Base-by-base conservation (phyloP, 805 yeast genomes). In the Candida mattraensis region DNA sequence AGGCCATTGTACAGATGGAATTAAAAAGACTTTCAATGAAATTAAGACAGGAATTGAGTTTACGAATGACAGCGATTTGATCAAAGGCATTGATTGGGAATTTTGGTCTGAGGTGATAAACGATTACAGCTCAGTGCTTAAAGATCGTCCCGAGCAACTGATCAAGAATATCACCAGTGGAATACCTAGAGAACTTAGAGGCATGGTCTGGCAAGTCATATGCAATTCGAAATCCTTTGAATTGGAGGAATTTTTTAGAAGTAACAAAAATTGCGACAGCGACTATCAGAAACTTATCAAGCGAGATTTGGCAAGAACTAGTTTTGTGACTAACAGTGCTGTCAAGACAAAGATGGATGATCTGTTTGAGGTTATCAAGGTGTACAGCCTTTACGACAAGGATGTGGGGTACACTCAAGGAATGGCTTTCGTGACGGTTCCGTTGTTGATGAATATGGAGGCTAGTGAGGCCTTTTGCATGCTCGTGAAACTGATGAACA, bases 351-450 rank as follows among this genome's bases (percentile, higher is more conserved):
- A 80, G 50, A 64, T 71, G 9, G 80, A 75, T 21, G 79, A 86
- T 32, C 64, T 93, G 22, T 84, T 69, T 53, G 78, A 80, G 38
- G 80, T 93, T 18, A 74, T 93, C 44, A 85, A 84, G 53, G 89
- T 88, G 0, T 93, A 91, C 63, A 78, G 93, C 15, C 63, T 87
- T 30, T 83, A 76, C 57, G 98, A 93, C 58, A 79, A 84, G 1
- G 97, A 89, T 33, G 96, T 93, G 33, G 99, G 99, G 0, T 93
- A 93, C 54, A 93, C 97, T 2, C 99, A 93, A 61, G 98, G 99
- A 6, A 88, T 93, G 96, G 95, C 95, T 1, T 93, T 93, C 54
- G 77, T 93, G 28, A 76, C 86, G 0, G 87, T 87, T 5, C 97
- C 99, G 2, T 61, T 93, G 30, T 66, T 88, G 28, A 69, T 89